These are phyloP conservation scores for Boletus rubescentipes DNA, from an alignment of 768 basidiomycete species.

Conservation along the genomic window DNA sequence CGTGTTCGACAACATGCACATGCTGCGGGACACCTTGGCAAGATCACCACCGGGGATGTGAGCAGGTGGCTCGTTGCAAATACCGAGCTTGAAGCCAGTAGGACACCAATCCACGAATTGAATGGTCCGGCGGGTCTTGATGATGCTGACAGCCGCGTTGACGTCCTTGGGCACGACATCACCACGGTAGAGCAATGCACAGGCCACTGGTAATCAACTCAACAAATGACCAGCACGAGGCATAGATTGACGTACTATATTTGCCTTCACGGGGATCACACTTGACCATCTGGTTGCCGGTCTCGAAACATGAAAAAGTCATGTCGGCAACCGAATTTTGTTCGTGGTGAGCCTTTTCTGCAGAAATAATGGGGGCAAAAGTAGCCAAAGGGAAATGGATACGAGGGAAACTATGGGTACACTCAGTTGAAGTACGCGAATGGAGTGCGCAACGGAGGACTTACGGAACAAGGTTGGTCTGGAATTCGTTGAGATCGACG, in stretches of 20 bases:
- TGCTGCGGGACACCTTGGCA: conserved; percentile 70
- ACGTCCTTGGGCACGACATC: conserved; percentile 80
- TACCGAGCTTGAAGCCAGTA: conserved; percentile 77
- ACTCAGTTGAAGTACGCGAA: neutral
- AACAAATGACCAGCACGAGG: neutral
- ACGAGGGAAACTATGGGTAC: conserved; percentile 77
- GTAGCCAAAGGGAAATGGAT: conserved; percentile 99
- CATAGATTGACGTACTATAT: conserved; percentile 49
- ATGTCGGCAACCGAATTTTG: conserved; percentile 98
- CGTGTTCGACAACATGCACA: conserved; percentile 81
- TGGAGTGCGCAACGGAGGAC: conserved; percentile 30
- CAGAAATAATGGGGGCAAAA: conserved; percentile 91
- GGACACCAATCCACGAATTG: conserved; percentile 81
- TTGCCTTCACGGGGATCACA: conserved; percentile 79
- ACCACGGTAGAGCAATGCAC: conserved; percentile 70
- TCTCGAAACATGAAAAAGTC: conserved; percentile 89
- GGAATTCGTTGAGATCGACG: conserved; percentile 92
- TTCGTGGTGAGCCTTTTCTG: conserved; percentile 93
- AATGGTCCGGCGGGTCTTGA: conserved; percentile 79
- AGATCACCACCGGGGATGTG: conserved; percentile 75
- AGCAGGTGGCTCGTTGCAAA: conserved; percentile 77
- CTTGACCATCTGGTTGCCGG: conserved; percentile 78
- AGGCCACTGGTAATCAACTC: conserved; percentile 47
- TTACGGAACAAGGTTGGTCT: conserved; percentile 97
- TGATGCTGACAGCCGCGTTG: conserved; percentile 68